These are phyloP conservation scores for Acephala macrosclerotiorum DNA, from an alignment of 2,329 filamentous ascomycete species.

Conservation along the genomic window DNA sequence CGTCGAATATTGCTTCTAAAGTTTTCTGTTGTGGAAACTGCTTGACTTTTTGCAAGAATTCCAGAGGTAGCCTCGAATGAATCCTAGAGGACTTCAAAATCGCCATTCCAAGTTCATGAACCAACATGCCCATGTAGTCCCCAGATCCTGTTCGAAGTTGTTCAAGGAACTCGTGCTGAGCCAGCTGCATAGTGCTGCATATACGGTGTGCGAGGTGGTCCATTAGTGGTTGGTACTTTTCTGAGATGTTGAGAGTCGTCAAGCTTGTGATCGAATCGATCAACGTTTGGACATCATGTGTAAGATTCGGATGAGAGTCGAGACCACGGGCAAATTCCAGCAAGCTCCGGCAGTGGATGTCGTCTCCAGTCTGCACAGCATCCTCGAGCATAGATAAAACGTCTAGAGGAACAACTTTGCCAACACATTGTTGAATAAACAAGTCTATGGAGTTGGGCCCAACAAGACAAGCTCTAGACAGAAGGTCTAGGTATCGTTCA, in stretches of 20 bases:
- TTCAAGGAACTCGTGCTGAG: conserved; percentile 1
- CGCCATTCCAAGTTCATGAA: conserved; percentile 10
- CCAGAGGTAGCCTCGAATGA: background rate
- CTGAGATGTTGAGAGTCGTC: background rate
- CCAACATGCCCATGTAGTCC: conserved; percentile 11
- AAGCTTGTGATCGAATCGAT: background rate
- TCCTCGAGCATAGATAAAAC: background rate
- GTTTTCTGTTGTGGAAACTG: conserved; percentile 6
- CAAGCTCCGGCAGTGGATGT: background rate
- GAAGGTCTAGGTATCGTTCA: background rate
- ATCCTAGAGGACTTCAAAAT: background rate
- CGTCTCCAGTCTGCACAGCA: conserved; percentile 1
- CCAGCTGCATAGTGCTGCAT: background rate
- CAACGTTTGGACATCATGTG: background rate
- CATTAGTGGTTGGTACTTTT: background rate
- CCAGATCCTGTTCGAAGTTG: conserved; percentile 9
- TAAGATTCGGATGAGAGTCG: background rate
- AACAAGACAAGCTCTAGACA: conserved; percentile 9
- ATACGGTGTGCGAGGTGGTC: background rate
- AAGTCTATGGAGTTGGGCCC: conserved; percentile 11
- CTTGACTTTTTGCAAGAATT: background rate
- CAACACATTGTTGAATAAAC: conserved; percentile 12
- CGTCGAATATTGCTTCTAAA: conserved; percentile 7
- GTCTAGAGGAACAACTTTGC: background rate
- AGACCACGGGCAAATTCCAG: background rate